Evolutionary conservation across 805 yeast species (phyloP).

Genomic region (Cyberlindnera petersonii): DNA sequence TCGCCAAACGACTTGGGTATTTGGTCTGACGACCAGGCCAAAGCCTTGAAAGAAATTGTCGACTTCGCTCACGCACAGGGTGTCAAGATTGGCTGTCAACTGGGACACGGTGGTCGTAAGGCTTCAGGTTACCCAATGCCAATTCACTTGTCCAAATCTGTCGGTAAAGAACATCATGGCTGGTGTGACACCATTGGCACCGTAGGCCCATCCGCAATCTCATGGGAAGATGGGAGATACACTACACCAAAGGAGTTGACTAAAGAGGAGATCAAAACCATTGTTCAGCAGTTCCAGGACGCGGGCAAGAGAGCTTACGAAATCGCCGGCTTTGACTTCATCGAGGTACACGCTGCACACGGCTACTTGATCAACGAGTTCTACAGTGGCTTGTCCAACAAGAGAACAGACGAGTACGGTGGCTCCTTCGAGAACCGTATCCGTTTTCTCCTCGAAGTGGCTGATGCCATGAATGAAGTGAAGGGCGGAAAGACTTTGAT

Average conservation of each 20-base stretch:
- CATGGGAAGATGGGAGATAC: conserved; percentile 22
- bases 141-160: conserved; percentile 30
- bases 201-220: conserved; percentile 44
- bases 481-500: conserved; percentile 49
- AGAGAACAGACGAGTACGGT: conserved; percentile 60
- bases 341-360: conserved; percentile 39
- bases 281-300: conserved; percentile 39
- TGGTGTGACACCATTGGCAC: conserved; percentile 36
- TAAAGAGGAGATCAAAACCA: conserved; percentile 35
- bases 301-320: conserved; percentile 49
- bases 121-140: conserved; percentile 34
- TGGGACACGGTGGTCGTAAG: conserved; percentile 55
- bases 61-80: conserved; percentile 45
- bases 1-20: conserved; percentile 47
- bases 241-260: conserved; percentile 41
- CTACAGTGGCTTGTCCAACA: conserved; percentile 39
- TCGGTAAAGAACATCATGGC: conserved; percentile 36
- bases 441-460: conserved; percentile 44
- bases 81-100: conserved; percentile 46
- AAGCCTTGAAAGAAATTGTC: conserved; percentile 35
- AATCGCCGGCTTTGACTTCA: conserved; percentile 29
- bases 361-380: conserved; percentile 54
- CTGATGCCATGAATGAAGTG: conserved; percentile 46
- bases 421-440: conserved; percentile 58
- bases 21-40: conserved; percentile 48